Percentiles rank a stretch among this genome's conserved stretches.
phyloP scores from a whole-genome alignment of 148 eudicot species.

The Chenopodium quinoa region DNA sequence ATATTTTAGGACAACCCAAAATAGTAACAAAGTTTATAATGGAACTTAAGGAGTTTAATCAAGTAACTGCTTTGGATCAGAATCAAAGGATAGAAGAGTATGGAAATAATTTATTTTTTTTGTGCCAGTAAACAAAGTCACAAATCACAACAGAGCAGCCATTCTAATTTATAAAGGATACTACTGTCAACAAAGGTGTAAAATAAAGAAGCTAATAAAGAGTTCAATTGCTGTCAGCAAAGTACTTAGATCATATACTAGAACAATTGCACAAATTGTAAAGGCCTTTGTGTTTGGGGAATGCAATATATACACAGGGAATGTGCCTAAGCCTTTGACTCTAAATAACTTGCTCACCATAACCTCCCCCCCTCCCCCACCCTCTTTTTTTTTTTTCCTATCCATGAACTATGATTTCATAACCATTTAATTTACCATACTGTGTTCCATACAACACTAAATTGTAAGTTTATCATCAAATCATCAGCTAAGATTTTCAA shows the following conservation, averaged over 20 bases:
- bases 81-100: background rate
- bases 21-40: background rate
- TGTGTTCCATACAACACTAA: background rate
- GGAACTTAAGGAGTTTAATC: background rate
- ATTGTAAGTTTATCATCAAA: background rate
- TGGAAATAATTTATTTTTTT: background rate
- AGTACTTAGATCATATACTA: background rate
- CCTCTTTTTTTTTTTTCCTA: background rate
- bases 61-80: background rate
- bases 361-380: background rate
- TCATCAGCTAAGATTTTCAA: too few relatives aligned
- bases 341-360: background rate
- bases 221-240: background rate
- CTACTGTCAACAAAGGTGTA: background rate
- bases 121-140: background rate
- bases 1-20: background rate
- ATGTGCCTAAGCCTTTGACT: background rate
- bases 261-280: background rate
- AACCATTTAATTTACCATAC: background rate
- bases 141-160: background rate
- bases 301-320: background rate
- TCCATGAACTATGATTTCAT: background rate
- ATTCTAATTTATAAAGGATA: background rate
- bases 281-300: background rate
- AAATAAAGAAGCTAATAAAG: background rate